Conservation (phyloP, 2,329 filamentous ascomycete genomes). For the Aspergillus glaucus region DNA sequence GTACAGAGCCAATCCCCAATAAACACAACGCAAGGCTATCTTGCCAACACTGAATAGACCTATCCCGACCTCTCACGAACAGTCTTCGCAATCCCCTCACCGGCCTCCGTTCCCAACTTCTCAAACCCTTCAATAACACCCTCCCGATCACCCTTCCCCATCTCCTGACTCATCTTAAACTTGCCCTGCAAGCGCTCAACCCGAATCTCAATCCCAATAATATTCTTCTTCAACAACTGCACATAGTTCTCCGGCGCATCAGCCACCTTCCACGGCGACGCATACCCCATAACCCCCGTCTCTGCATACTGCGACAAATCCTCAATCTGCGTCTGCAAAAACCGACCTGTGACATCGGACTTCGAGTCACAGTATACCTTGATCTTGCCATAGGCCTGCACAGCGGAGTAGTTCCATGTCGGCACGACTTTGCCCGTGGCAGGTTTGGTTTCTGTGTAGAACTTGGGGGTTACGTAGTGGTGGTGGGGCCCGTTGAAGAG, state of each 20-base stretch:
- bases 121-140: slow-evolving; percentile 56
- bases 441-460: slow-evolving; percentile 62
- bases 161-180: slow-evolving; percentile 63
- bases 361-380: slow-evolving; percentile 49
- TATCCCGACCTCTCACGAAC: slow-evolving; percentile 26
- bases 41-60: not conserved
- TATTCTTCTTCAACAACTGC: slow-evolving; percentile 51
- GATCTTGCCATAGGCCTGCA: slow-evolving; percentile 56
- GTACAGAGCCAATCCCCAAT: too few species aligned
- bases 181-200: slow-evolving; percentile 54
- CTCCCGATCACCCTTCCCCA: slow-evolving; percentile 45
- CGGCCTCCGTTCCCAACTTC: slow-evolving; percentile 35
- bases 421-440: slow-evolving; percentile 60
- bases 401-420: slow-evolving; percentile 65
- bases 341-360: slow-evolving; percentile 40
- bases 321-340: slow-evolving; percentile 47
- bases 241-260: slow-evolving; percentile 57
- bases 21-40: too few species aligned
- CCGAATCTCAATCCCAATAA: slow-evolving; percentile 56
- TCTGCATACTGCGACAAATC: slow-evolving; percentile 51
- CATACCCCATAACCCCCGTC: slow-evolving; percentile 48
- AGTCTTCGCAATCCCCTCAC: slow-evolving; percentile 24
- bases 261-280: slow-evolving; percentile 47
- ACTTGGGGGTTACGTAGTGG: slow-evolving; percentile 63
- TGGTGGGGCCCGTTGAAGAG: slow-evolving; percentile 55